Base-by-base conservation (phyloP, 495 filamentous ascomycete genomes). In the Neurospora sp. region DNA sequence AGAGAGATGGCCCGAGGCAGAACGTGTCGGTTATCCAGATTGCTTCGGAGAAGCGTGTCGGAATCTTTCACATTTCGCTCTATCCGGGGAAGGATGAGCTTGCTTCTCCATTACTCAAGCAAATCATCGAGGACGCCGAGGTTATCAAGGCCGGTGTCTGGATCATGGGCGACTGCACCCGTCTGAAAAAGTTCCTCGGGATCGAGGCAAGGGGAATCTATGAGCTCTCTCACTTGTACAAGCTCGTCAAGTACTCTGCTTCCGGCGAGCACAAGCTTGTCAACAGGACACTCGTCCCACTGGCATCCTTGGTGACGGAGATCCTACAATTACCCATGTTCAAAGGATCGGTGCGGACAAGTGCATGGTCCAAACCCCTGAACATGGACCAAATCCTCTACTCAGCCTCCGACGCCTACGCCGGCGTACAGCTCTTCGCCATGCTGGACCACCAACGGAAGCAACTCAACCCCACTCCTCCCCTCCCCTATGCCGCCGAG, bases 401-500 rank as follows among this genome's bases (percentile, higher is more conserved):
- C 82, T 92, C 93, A 8, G 93, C 93, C 18, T 88, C 89, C 1
- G 94, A 97, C 78, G 89, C 93, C 3, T 97, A 95, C 77, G 93
- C 93, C 70, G 89, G 89, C 39, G 74, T 95, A 20, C 89, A 91
- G 76, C 85, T 97, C 38, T 96, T 87, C 78, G 84, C 92, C 70
- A 80, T 83, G 3, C 85, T 97, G 73, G 88, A 97, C 76, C 78
- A 86, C 44, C 90, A 92, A 71, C 82, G 94, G 68, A 80, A 84
- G 72, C 81, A 84, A 12, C 84, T 97, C 71, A 77, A 87, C 44
- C 93, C 93, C 18, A 82, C 82, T 3, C 94, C 93, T 27, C 92
- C 91, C 12, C 83, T 88, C 4, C 93, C 94, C 3, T 76, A 82
- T 65, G 85, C 87, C 74, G 92, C 90, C 14, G 92, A 96, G 72